Base-by-base conservation (phyloP, 345 rosid species). In the Bruguiera gymnorhiza region DNA sequence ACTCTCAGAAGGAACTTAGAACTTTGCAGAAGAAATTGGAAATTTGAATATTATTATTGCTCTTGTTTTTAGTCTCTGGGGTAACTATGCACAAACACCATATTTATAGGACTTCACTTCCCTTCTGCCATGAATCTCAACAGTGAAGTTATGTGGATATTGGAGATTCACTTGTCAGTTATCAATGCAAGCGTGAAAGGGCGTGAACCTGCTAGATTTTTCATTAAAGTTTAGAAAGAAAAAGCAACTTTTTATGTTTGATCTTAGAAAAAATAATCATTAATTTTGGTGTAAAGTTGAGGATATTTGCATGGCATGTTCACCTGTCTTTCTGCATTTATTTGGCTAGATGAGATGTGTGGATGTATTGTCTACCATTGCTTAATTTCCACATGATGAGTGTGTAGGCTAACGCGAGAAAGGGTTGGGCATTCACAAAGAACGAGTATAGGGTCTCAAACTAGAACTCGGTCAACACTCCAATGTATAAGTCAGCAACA, bases 151-250 rank as follows among this genome's bases (percentile, higher is more conserved):
- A 31, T 81, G 82, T 76, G 88, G 85, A 75, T 72, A 43, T 48
- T 43, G 79, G 72, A 59, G 80, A 55, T n/a, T 81, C 76, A 77
- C 77, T 55, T 46, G 85, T 83, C 80, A 58, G 65, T 70, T 65
- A 66, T 81, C 81, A 70, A n/a, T 8, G 56, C 32, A 48, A 16
- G 55, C 60, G 76, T 74, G 74, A 66, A 56, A 6, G 27, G 34
- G 57, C 76, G 74, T 75, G 80, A 84, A 75, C 53, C 46, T 77
- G 70, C 80, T 68, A 70, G 79, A 77, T 67, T 71, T 84, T 75
- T 80, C 77, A 30, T 29, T 77, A 80, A 78, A 78, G 59, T 29
- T 29, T 15, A 8, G 30, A 6, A 36, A 43, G 32, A 50, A 59
- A 60, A 23, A 71, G 73, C 53, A 62, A 26, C 75, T 66, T 77